Evolutionary conservation across 2,329 filamentous ascomycete species (phyloP).

Genomic region (Verticillium tricorpus): DNA sequence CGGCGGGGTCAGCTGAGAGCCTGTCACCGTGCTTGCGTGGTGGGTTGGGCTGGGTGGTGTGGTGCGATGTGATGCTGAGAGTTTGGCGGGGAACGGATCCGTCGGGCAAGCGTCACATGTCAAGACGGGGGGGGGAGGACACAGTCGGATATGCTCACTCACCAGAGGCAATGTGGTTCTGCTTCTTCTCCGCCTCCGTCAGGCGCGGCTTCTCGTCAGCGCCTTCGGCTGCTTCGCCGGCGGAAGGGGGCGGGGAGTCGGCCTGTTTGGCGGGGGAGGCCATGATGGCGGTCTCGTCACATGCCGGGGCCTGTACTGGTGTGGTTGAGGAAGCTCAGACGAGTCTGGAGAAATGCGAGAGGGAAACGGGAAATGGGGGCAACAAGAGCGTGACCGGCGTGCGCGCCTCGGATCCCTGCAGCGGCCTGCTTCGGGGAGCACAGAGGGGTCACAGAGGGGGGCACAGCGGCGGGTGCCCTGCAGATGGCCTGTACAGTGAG

Average conservation of each 20-base stretch:
- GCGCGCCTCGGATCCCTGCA: conserved; percentile 5
- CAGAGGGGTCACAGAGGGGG: no score
- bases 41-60: neutral
- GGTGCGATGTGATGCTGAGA: neutral
- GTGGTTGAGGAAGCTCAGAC: neutral
- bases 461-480: neutral
- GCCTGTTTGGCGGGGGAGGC: conserved; percentile 13
- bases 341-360: neutral
- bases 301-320: neutral
- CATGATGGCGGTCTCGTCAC: conserved; percentile 4
- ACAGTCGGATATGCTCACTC: conserved; percentile 11
- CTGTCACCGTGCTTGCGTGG: neutral
- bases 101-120: neutral
- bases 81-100: neutral
- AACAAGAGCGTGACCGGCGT: neutral
- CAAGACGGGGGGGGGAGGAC: neutral
- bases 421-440: neutral
- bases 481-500: neutral
- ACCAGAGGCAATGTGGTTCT: conserved; percentile 52
- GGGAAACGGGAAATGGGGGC: neutral
- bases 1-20: neutral
- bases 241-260: conserved; percentile 8
- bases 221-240: conserved; percentile 10
- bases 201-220: conserved; percentile 45
- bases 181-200: conserved; percentile 51